A percentile compares a stretch with the other conserved stretches of the same genome.
Evolutionary conservation across 345 rosid genomes (phyloP).

Genomic region (Brassica juncea): DNA sequence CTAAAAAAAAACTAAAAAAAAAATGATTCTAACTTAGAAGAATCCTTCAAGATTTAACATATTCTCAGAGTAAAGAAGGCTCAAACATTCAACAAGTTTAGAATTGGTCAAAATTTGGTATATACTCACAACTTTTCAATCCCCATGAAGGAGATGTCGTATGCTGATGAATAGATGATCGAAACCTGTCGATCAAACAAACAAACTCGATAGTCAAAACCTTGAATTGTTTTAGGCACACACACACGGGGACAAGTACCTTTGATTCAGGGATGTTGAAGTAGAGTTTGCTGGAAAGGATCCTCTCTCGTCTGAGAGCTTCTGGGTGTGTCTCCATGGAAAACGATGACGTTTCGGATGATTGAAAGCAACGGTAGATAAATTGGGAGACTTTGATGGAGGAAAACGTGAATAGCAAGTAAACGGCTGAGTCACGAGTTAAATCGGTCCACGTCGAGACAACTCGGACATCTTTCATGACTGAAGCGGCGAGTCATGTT

Average conservation of each 20-base stretch:
- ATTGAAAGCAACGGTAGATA: conserved; percentile 28
- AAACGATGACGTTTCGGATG: conserved; percentile 41
- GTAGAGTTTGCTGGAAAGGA: conserved; percentile 80
- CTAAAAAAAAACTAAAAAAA: too few relatives aligned
- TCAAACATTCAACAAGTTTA: neutral
- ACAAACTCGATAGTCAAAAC: neutral
- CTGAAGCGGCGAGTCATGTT: conserved; percentile 14
- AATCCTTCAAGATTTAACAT: neutral
- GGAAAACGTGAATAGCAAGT: conserved; percentile 36
- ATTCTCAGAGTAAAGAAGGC: neutral
- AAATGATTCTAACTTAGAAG: neutral
- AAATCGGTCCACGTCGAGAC: conserved; percentile 39
- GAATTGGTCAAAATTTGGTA: neutral
- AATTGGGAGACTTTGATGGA: conserved; percentile 37
- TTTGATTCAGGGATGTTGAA: conserved; percentile 55
- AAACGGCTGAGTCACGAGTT: conserved; percentile 44
- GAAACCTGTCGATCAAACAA: conserved; percentile 55
- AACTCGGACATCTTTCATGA: conserved; percentile 18
- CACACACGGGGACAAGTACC: conserved; percentile 31
- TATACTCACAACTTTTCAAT: conserved; percentile 79
- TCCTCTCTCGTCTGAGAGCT: conserved; percentile 58
- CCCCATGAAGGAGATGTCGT: conserved; percentile 80
- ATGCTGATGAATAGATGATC: conserved; percentile 67
- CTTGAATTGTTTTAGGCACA: neutral
- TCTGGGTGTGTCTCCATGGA: conserved; percentile 41